Conservation (phyloP, 2,329 filamentous ascomycete genomes). For the Lasiodiplodia citricola region DNA sequence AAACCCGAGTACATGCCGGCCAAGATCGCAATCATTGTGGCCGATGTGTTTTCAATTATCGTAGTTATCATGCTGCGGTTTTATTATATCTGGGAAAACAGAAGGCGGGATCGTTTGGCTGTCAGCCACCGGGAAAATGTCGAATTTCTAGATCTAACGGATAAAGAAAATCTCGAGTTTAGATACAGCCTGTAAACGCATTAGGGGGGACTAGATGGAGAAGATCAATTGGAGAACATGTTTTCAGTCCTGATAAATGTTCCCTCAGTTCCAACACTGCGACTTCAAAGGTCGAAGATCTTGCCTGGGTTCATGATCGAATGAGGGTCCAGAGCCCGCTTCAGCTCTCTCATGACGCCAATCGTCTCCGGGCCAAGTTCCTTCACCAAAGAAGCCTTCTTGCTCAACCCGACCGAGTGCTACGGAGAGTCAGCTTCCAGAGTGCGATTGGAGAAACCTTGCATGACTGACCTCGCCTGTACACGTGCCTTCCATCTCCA, state of each 20-base stretch:
- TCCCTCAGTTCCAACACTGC: no score
- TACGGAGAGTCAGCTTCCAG: neutral
- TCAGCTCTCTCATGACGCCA: slow-evolving; percentile 83
- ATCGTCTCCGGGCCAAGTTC: slow-evolving; percentile 83
- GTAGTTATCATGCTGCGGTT: slow-evolving; percentile 32
- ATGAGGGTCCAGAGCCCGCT: slow-evolving; percentile 76
- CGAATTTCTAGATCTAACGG: slow-evolving; percentile 30
- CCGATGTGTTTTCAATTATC: slow-evolving; percentile 41
- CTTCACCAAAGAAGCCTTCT: slow-evolving; percentile 78
- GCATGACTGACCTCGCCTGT: slow-evolving; percentile 67
- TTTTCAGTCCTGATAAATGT: no score
- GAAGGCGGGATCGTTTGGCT: slow-evolving; percentile 31
- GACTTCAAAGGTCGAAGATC: slow-evolving; percentile 71
- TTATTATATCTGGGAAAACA: slow-evolving; percentile 39
- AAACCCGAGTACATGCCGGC: slow-evolving; percentile 43
- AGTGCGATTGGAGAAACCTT: neutral
- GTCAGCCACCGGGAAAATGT: slow-evolving; percentile 32
- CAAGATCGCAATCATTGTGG: slow-evolving; percentile 49
- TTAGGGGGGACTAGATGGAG: neutral
- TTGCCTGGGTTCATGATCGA: slow-evolving; percentile 95
- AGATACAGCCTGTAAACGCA: slow-evolving; percentile 27
- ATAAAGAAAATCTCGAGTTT: slow-evolving; percentile 31
- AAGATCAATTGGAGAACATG: neutral
- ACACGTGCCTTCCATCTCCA: slow-evolving; percentile 94
- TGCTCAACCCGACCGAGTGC: slow-evolving; percentile 83